These are phyloP conservation scores for Eutrema heterophyllum DNA, from an alignment of 345 rosid species.

Conservation along the genomic window DNA sequence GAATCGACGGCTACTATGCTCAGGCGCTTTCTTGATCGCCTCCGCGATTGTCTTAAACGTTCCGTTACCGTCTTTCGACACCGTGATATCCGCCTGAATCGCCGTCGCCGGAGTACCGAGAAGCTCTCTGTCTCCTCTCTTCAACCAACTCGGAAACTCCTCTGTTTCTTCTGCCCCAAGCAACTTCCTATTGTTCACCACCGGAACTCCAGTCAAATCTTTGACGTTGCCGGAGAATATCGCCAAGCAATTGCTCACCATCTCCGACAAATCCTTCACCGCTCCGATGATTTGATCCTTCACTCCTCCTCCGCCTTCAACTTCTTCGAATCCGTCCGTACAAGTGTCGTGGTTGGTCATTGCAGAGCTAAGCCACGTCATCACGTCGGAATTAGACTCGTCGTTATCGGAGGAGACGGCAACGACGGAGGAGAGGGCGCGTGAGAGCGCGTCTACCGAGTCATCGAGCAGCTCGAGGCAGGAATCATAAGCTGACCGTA, in stretches of 20 bases:
- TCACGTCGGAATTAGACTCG: constrained; percentile 47
- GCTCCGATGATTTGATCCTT: constrained; percentile 55
- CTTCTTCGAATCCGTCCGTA: constrained; percentile 63
- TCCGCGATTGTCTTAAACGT: constrained; percentile 74
- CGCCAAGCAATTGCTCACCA: constrained; percentile 85
- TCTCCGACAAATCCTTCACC: constrained; percentile 69
- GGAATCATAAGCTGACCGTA: constrained; percentile 74
- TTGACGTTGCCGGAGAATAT: constrained; percentile 48
- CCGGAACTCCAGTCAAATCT: constrained; percentile 77
- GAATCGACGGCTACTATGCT: constrained; percentile 54
- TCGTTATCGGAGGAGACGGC: neutral
- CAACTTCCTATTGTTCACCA: constrained; percentile 68
- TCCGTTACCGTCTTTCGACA: constrained; percentile 79
- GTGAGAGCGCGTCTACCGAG: constrained; percentile 69
- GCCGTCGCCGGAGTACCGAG: constrained; percentile 47
- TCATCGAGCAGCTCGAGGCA: constrained; percentile 93
- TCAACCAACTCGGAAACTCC: constrained; percentile 63
- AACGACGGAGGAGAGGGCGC: constrained; percentile 58
- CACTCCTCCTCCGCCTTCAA: constrained; percentile 41
- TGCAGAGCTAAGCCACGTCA: constrained; percentile 96
- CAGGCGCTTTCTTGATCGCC: constrained; percentile 89
- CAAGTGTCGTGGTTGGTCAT: constrained; percentile 97
- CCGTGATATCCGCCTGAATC: constrained; percentile 75
- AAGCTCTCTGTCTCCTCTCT: constrained; percentile 61
- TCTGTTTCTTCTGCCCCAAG: constrained; percentile 21